Base-by-base conservation (phyloP, 768 basidiomycete genomes). In the Suillus discolor region DNA sequence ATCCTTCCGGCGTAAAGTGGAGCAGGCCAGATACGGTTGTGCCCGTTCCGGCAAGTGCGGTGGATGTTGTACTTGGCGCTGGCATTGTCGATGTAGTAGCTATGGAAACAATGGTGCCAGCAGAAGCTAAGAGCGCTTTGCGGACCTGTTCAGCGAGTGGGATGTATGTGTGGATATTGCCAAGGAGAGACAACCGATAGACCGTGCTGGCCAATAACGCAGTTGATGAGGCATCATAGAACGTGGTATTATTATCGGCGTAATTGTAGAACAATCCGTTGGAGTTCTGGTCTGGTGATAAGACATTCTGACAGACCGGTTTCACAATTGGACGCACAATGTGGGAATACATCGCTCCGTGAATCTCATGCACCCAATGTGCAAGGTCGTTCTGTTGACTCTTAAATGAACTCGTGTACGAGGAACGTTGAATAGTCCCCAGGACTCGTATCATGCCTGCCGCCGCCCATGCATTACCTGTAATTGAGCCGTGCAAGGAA, bases 401-500 rank as follows among this genome's bases (percentile, higher is more conserved):
- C 61, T 80, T 72, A 65, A 93, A 75, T 8, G 76, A 72, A 38
- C 78, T 78, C 1, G 83, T 79, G 66, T 80, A 92, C 59, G 82
- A 77, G 0, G 91, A 91, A 39, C 85, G 78, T 68, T 85, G 80
- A 65, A 94, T 89, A 1, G 92, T 94, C 2, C 85, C 88, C 1
- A 91, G 80, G 3, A 96, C 94, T 7, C 94, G 88, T 12, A 93
- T 79, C 84, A 94, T 94, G 1, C 95, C 94, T 20, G 88, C 90
- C 0, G 93, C 92, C 0, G 91, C 95, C 95, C 95, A 97, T 3
- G 81, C 94, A 64, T 96, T 95, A 0, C 94, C 94, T 91, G 59
- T 34, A 28, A 13, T 12, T 6, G 8, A 64, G 23, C 7, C 53
- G 31, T 54, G 11, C 62, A 18, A 57, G 20, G 5, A 49, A 28